Conservation (phyloP, 2,329 filamentous ascomycete genomes). For the Trichoderma brevicompactum region DNA sequence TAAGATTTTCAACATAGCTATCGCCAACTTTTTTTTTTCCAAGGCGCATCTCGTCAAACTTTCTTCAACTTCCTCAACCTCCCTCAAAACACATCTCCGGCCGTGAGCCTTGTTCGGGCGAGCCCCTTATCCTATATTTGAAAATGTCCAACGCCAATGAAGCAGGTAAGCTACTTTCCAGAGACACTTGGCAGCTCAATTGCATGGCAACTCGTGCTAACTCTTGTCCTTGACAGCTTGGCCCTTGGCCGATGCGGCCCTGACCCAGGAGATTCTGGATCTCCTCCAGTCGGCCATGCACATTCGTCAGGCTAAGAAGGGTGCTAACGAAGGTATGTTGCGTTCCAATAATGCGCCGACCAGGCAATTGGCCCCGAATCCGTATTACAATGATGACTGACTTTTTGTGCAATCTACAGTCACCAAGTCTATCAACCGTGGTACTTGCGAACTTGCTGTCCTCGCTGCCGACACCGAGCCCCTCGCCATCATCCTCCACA, state of each 20-base stretch:
- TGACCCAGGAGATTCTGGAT: slow-evolving; percentile 82
- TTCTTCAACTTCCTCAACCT: slow-evolving; percentile 24
- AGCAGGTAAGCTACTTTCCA: slow-evolving; percentile 11
- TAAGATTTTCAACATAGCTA: slow-evolving; percentile 22
- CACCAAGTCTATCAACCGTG: slow-evolving; percentile 89
- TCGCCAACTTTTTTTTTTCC: slow-evolving; percentile 26
- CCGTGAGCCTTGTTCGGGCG: slow-evolving; percentile 60
- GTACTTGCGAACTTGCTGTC: slow-evolving; percentile 86
- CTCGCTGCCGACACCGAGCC: slow-evolving; percentile 87
- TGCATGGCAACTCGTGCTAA: slow-evolving; percentile 32
- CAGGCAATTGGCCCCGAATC: background rate
- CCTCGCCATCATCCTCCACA: slow-evolving; percentile 84
- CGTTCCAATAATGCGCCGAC: background rate
- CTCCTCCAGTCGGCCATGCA: slow-evolving; percentile 74
- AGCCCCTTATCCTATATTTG: slow-evolving; percentile 35
- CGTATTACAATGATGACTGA: slow-evolving; percentile 19
- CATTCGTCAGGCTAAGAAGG: slow-evolving; percentile 80
- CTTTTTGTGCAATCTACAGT: slow-evolving; percentile 34
- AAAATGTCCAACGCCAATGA: slow-evolving; percentile 27
- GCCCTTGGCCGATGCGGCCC: slow-evolving; percentile 72
- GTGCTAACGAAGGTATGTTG: slow-evolving; percentile 71
- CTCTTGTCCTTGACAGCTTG: slow-evolving; percentile 54
- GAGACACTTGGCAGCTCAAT: background rate
- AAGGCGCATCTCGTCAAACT: slow-evolving; percentile 27
- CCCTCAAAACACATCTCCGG: slow-evolving; percentile 40